Percentiles rank a stretch among this genome's conserved stretches.
Conservation (phyloP, 495 filamentous ascomycete species). For the Daldinia vernicosa region DNA sequence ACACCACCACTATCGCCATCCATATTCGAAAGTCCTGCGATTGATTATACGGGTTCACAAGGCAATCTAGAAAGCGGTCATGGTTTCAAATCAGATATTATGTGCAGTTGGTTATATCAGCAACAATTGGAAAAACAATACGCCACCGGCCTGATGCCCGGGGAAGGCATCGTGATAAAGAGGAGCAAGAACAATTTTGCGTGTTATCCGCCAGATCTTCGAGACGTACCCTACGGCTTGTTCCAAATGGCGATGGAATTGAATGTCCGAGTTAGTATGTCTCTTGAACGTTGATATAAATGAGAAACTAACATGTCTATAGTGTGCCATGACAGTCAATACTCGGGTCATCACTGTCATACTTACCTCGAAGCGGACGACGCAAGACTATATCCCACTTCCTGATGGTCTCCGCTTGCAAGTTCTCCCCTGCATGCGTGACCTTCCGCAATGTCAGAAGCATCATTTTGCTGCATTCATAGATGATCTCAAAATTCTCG, state of each 20-base stretch:
- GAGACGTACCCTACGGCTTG: conserved; percentile 56
- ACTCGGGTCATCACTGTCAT: conserved; percentile 66
- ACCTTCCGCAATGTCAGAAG: conserved; percentile 66
- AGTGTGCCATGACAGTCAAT: conserved; percentile 68
- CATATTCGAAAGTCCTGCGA: conserved; percentile 20
- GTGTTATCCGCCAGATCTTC: conserved; percentile 64
- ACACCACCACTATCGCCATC: conserved; percentile 27
- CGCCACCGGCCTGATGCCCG: conserved; percentile 59
- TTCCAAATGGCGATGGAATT: conserved; percentile 61
- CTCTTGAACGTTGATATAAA: neutral
- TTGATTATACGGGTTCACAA: conserved; percentile 30
- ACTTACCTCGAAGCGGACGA: conserved; percentile 54
- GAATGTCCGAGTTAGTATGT: conserved; percentile 58
- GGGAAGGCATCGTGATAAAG: conserved; percentile 70
- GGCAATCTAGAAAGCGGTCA: conserved; percentile 51
- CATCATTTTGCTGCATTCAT: conserved; percentile 77
- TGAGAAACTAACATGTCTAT: neutral
- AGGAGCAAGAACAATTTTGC: conserved; percentile 62
- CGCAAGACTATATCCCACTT: conserved; percentile 62
- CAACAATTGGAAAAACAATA: conserved; percentile 67
- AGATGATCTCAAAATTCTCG: conserved; percentile 60
- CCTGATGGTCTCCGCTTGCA: conserved; percentile 66
- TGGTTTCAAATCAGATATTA: conserved; percentile 66
- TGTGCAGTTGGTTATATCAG: conserved; percentile 69
- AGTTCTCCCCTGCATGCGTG: conserved; percentile 63